Base-by-base conservation (phyloP, 495 filamentous ascomycete species). In the Mytilinidion resinicola region DNA sequence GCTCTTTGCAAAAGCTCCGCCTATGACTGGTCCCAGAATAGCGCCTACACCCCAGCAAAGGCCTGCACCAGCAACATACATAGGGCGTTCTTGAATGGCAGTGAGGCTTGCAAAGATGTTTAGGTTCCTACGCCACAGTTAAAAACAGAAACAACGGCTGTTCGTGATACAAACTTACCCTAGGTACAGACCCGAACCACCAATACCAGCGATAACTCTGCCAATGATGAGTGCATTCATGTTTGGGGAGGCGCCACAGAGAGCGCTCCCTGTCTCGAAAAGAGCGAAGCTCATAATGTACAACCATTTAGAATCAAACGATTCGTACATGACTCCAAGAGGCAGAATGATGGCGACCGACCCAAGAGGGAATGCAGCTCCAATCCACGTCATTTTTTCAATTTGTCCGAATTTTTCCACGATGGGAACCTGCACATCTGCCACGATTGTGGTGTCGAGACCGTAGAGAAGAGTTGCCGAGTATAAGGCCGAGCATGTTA, bases 391-490 rank as follows among this genome's bases (percentile, higher is more conserved):
- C 20, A 69, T 43, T 39, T 62, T 55, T n/a, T 64, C 60, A 12
- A 72, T 55, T 10, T 66, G 35, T 7, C 50, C 64, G 42, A 74
- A 72, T 0, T 21, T 34, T 19, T 62, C 51, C 4, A 67, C 17
- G 1, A 76, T 54, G 0, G 67, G 50, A 0, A 41, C 63, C 51
- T 77, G 75, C 0, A 76, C 51, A 51, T 73, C 69, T 8, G 75
- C 73, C 3, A 65, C 70, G 47, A 77, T 74, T 4, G 75, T 76
- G 9, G 59, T 69, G 51, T 76, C 75, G n/a, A 76, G 60, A 14
- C 68, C 74, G 48, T 73, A 76, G 4, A 72, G 42, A 33, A 73
- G 59, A 11, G 59, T 48, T 1, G 59, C 49, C 4, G 55, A 51
- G 53, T 64, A 72, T 12, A 71, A 36, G 9, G 61, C 65, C 15